These are phyloP conservation scores for Lactarius evosmus DNA, from an alignment of 768 basidiomycete genomes.

Conservation along the genomic window DNA sequence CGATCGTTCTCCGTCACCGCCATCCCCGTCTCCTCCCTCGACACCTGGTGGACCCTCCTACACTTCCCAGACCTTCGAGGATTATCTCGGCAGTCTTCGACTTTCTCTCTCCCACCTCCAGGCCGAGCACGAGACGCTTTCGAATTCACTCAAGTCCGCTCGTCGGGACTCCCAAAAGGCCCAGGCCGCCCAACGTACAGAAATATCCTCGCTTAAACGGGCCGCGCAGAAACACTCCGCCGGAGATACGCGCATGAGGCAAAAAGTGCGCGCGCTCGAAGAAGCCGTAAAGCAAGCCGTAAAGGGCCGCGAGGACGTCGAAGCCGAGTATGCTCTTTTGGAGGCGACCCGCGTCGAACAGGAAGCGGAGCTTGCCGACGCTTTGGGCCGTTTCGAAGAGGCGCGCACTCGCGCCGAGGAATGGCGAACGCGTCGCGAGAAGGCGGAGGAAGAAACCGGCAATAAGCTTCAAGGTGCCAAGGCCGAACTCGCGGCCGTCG, in stretches of 20 bases:
- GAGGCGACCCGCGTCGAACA: conserved; percentile 35
- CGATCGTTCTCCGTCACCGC: conserved; percentile 27
- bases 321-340: conserved; percentile 41
- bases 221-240: conserved; percentile 75
- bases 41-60: conserved; percentile 29
- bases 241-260: conserved; percentile 75
- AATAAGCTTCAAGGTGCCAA: conserved; percentile 39
- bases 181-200: conserved; percentile 73
- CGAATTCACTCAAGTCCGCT: conserved; percentile 67
- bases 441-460: conserved; percentile 48
- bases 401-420: conserved; percentile 20
- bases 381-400: conserved; percentile 35
- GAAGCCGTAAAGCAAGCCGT: conserved; percentile 78
- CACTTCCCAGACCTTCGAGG: conserved; percentile 55
- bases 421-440: conserved; percentile 16
- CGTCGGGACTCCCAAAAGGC: conserved; percentile 82
- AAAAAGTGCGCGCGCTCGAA: conserved; percentile 84
- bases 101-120: conserved; percentile 60
- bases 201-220: conserved; percentile 81
- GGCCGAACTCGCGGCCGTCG: conserved; percentile 40
- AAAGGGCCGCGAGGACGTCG: conserved; percentile 46
- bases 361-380: conserved; percentile 18
- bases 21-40: conserved; percentile 23
- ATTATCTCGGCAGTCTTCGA: conserved; percentile 61
- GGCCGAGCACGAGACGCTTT: conserved; percentile 65